phyloP scores from a whole-genome alignment of 1,139 yeast genomes.

The Suhomyces ambrosiae region DNA sequence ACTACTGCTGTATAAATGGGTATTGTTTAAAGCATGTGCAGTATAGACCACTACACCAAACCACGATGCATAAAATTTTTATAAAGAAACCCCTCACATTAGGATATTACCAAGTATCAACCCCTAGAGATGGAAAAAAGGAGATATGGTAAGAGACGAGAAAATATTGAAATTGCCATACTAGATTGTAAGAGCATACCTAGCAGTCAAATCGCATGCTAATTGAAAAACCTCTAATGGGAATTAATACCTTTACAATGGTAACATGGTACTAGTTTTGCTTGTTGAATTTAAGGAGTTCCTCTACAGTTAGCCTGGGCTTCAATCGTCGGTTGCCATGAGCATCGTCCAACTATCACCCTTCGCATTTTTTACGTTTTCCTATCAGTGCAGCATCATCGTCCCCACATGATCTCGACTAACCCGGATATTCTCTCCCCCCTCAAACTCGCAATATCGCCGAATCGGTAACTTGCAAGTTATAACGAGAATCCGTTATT shows the following conservation, averaged over 20 bases:
- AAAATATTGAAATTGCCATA: neutral
- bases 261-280: neutral
- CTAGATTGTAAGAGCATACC: no score
- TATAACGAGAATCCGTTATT: neutral
- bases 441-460: neutral
- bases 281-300: no score
- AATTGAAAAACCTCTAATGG: neutral
- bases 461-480: neutral
- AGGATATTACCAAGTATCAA: neutral
- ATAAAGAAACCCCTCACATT: neutral
- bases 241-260: no score
- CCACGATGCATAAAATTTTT: no score
- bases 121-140: slow-evolving; percentile 1
- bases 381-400: no score
- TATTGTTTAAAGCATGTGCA: no score
- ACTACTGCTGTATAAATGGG: neutral
- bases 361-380: no score
- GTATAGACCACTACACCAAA: no score
- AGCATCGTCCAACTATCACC: no score
- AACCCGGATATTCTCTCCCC: neutral
- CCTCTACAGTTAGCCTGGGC: no score
- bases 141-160: neutral
- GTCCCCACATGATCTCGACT: slow-evolving; percentile 1
- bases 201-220: neutral
- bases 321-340: no score